These are phyloP conservation scores for Myriangium duriaei DNA, from an alignment of 2,329 filamentous ascomycete species.

Conservation along the genomic window DNA sequence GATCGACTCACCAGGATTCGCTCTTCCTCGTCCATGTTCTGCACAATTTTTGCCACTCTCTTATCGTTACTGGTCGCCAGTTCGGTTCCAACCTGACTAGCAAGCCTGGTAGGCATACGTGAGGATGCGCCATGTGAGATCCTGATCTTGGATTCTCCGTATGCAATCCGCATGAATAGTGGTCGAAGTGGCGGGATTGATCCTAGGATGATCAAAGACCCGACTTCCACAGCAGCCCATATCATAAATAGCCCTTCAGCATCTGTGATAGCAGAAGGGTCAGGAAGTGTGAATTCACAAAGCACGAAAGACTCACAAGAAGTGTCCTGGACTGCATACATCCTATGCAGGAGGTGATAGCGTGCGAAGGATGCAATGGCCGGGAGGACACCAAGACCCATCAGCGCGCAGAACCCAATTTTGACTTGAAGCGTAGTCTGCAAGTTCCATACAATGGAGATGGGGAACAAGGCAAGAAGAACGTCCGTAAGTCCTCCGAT, in stretches of 20 bases:
- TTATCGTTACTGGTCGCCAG: not conserved
- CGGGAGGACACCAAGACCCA: constrained; percentile 6
- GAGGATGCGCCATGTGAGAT: not conserved
- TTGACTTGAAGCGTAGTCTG: constrained; percentile 5
- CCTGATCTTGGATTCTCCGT: no score
- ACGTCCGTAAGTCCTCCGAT: constrained; percentile 2
- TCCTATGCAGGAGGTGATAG: no score
- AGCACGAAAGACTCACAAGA: no score
- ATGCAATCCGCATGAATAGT: constrained; percentile 3
- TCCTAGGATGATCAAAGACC: constrained; percentile 1
- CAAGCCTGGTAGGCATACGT: not conserved
- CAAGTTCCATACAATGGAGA: constrained; percentile 7
- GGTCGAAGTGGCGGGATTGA: constrained; percentile 2
- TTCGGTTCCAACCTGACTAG: not conserved
- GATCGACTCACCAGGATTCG: not conserved
- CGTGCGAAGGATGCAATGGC: constrained; percentile 3
- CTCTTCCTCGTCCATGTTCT: not conserved
- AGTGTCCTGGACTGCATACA: no score
- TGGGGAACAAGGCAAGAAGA: constrained; percentile 2
- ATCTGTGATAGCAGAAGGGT: no score
- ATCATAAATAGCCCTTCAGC: constrained; percentile 2
- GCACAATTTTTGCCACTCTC: not conserved
- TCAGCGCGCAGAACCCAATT: constrained; percentile 4
- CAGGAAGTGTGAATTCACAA: no score
- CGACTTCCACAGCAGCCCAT: constrained; percentile 1